Evolutionary conservation across 208 protist species (phyloP).

Genomic region (Leishmania guyanensis): DNA sequence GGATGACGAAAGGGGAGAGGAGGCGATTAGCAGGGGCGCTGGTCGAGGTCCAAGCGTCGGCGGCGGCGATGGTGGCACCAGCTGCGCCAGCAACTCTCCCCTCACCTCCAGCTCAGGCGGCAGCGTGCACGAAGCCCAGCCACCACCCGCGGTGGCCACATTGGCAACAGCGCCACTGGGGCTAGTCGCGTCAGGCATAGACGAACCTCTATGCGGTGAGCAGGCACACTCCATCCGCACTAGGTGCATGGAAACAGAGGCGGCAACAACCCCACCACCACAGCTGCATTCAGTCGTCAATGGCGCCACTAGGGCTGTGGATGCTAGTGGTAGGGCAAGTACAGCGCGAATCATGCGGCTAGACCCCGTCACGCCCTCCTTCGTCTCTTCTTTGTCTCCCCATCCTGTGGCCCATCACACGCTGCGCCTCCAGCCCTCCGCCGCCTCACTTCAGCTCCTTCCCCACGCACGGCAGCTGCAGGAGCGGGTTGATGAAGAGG

Average conservation of each 20-base stretch:
- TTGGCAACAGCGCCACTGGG: neutral
- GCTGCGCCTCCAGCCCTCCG: constrained; percentile 16
- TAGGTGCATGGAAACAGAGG: neutral
- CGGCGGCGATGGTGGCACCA: constrained; percentile 1
- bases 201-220: neutral
- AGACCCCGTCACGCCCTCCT: neutral
- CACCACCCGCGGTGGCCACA: neutral
- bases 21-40: neutral
- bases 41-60: neutral
- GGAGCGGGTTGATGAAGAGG: neutral
- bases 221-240: neutral
- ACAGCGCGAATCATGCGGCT: constrained; percentile 9
- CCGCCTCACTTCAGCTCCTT: neutral
- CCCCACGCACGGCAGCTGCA: neutral
- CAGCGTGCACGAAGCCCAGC: constrained; percentile 10
- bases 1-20: neutral
- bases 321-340: neutral
- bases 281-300: neutral
- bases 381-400: neutral
- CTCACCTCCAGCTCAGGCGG: constrained; percentile 9
- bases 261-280: neutral
- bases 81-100: constrained; percentile 7
- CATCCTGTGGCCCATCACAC: constrained; percentile 5
- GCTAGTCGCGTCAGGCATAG: neutral
- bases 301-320: neutral